Evolutionary conservation across 331 rosid species (phyloP), one percentile per base, ranked within the genome.

Genomic region (Pyracantha coccinea): DNA sequence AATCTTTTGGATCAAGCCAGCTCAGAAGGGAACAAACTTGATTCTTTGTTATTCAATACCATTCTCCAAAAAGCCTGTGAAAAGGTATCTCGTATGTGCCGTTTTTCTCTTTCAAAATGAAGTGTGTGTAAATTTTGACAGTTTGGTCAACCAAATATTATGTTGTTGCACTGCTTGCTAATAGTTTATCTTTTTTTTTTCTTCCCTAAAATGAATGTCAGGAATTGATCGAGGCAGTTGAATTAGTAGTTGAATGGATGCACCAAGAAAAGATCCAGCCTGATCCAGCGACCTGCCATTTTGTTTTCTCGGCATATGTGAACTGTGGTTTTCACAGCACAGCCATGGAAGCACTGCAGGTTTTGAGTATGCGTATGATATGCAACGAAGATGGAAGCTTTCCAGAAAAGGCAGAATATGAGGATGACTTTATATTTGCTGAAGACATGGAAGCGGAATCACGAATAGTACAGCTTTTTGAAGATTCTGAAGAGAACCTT

Each of bases 261-360:
- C 86, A 35, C 83, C 89, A 67, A 64, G 81, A 78, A 80, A 87
- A 81, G 66, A 68, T 88, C 77, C 83, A 66, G 75, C 98, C 98
- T 0, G 85, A 85, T 81, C 32, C 85, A 21, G 32, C 83, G 32
- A 89, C 96, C 23, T 93, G 98, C 77, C 50, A 72, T 41, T 62
- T 67, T 44, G 97, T 93, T 59, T 88, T 93, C 86, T 83, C 86
- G 61, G 86, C 96, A 13, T 93, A 93, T 78, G 90, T 84, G 3
- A 29, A 77, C n/a, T 50, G 78, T 27, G 91, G 93, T 69, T 89
- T 89, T 84, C 83, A 86, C 86, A 85, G 68, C 84, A 91, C 96
- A 53, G 97, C 97, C 35, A 69, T 91, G 62, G 96, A 93, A 86
- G 98, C 97, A 75, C 81, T 93, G 85, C 98, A 86, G 78, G 93